Conservation (phyloP, 2,329 filamentous ascomycete species). For the Diplodia corticola region DNA sequence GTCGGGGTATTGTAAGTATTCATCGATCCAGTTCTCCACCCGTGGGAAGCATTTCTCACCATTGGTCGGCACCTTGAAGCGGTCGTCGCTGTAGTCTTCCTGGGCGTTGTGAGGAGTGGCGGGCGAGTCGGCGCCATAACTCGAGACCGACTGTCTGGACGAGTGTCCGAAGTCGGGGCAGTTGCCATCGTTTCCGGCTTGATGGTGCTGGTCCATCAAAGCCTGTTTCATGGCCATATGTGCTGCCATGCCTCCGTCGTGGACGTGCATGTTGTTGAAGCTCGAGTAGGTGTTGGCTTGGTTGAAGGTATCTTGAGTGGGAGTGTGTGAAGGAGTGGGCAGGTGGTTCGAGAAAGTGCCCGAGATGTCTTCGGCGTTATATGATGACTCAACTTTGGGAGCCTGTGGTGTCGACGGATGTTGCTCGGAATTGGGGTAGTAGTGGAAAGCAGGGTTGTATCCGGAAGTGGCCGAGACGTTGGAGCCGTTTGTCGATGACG, state of each 20-base stretch:
- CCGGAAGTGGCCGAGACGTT: slow-evolving; percentile 37
- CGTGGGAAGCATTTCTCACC: slow-evolving; percentile 51
- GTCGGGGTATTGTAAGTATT: slow-evolving; percentile 67
- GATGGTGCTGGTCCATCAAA: slow-evolving; percentile 53
- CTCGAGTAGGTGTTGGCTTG: slow-evolving; percentile 46
- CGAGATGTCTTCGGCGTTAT: slow-evolving; percentile 39
- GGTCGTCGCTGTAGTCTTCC: slow-evolving; percentile 48
- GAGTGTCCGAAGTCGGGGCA: slow-evolving; percentile 54
- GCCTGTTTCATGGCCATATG: slow-evolving; percentile 62
- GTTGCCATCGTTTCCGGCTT: slow-evolving; percentile 47
- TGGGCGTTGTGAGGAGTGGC: slow-evolving; percentile 60
- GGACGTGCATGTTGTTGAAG: slow-evolving; percentile 43
- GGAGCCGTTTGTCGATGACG: slow-evolving; percentile 42
- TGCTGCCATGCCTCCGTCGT: slow-evolving; percentile 45
- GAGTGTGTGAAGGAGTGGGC: slow-evolving; percentile 57
- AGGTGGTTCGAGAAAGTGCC: slow-evolving; percentile 54
- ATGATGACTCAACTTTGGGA: slow-evolving; percentile 33
- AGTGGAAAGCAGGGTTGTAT: slow-evolving; percentile 34
- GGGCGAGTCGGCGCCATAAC: slow-evolving; percentile 61
- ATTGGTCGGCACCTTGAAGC: slow-evolving; percentile 52
- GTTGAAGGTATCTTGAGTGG: slow-evolving; percentile 53
- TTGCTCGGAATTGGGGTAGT: slow-evolving; percentile 47
- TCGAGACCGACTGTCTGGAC: slow-evolving; percentile 60
- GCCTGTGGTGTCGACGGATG: slow-evolving; percentile 43
- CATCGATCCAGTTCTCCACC: slow-evolving; percentile 54